A percentile compares a stretch with the other conserved stretches of the same genome.
Evolutionary conservation across 495 filamentous ascomycete genomes (phyloP).

Genomic region (Penicillium arizonense): DNA sequence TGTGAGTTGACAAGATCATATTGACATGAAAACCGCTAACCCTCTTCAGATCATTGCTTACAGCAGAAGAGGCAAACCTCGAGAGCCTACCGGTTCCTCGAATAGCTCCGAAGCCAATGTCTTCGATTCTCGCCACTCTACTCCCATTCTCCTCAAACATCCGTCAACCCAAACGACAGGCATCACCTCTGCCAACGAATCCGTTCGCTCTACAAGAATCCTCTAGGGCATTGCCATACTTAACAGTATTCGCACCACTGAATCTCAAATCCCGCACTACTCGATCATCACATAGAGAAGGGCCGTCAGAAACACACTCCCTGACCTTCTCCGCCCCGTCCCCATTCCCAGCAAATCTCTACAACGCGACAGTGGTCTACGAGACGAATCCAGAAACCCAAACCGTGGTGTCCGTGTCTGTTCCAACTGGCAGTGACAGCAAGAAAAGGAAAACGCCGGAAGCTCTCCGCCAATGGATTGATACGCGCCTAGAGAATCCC

Average conservation of each 20-base stretch:
- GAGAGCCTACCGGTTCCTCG: constrained; percentile 10
- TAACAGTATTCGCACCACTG: constrained; percentile 39
- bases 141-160: constrained; percentile 41
- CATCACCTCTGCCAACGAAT: constrained; percentile 30
- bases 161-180: constrained; percentile 18
- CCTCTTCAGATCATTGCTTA: constrained; percentile 23
- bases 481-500: constrained; percentile 32
- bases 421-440: constrained; percentile 18
- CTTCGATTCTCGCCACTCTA: constrained; percentile 38
- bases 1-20: constrained; percentile 21
- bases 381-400: constrained; percentile 42
- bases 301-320: constrained; percentile 35
- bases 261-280: constrained; percentile 29
- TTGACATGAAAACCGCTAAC: constrained; percentile 12
- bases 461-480: constrained; percentile 41
- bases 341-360: constrained; percentile 39
- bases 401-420: constrained; percentile 30
- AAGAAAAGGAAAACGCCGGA: constrained; percentile 28
- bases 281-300: constrained; percentile 12
- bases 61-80: constrained; percentile 23
- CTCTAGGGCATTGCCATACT: constrained; percentile 30
- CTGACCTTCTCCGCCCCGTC: constrained; percentile 34
- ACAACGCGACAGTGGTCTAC: constrained; percentile 35
- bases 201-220: constrained; percentile 35
- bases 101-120: constrained; percentile 25